Evolutionary conservation across 2,329 filamentous ascomycete species (phyloP).

Genomic region (Penicillium digitatum): DNA sequence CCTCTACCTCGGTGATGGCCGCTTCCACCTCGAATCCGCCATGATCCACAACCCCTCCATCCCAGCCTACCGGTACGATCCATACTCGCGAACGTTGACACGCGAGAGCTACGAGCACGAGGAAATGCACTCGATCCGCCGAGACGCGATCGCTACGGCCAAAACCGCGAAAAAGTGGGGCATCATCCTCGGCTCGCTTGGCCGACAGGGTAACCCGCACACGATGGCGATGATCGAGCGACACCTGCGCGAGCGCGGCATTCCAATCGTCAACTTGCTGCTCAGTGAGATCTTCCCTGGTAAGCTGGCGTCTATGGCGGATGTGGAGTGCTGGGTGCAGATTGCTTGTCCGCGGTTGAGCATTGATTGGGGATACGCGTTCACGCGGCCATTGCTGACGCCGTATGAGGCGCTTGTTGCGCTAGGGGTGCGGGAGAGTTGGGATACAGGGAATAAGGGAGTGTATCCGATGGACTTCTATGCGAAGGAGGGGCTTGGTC

Average conservation of each 20-base stretch:
- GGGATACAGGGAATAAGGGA: slow-evolving; percentile 57
- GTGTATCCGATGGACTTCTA: slow-evolving; percentile 99
- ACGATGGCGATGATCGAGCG: slow-evolving; percentile 84
- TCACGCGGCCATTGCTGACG: slow-evolving; percentile 79
- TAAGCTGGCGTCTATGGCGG: slow-evolving; percentile 86
- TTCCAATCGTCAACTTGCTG: slow-evolving; percentile 79
- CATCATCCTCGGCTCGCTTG: slow-evolving; percentile 85
- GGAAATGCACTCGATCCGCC: slow-evolving; percentile 79
- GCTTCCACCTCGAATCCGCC: slow-evolving; percentile 94
- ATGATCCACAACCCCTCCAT: slow-evolving; percentile 97
- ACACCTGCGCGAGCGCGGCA: slow-evolving; percentile 64
- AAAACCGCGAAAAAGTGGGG: slow-evolving; percentile 84
- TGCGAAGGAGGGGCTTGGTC: slow-evolving; percentile 80
- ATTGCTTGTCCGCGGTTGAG: slow-evolving; percentile 94
- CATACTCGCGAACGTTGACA: slow-evolving; percentile 87
- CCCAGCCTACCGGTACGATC: slow-evolving; percentile 93
- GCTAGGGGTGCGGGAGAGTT: slow-evolving; percentile 73
- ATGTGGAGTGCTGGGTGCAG: slow-evolving; percentile 97
- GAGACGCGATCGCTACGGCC: slow-evolving; percentile 71
- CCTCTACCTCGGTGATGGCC: slow-evolving; percentile 84
- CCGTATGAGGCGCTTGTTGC: slow-evolving; percentile 93
- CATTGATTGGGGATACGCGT: slow-evolving; percentile 99
- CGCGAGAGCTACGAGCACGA: slow-evolving; percentile 88
- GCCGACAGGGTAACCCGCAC: slow-evolving; percentile 91
- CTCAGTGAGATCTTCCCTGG: slow-evolving; percentile 95